Evolutionary conservation across 2,329 filamentous ascomycete species (phyloP).

Genomic region (Colletotrichum chrysophilum): DNA sequence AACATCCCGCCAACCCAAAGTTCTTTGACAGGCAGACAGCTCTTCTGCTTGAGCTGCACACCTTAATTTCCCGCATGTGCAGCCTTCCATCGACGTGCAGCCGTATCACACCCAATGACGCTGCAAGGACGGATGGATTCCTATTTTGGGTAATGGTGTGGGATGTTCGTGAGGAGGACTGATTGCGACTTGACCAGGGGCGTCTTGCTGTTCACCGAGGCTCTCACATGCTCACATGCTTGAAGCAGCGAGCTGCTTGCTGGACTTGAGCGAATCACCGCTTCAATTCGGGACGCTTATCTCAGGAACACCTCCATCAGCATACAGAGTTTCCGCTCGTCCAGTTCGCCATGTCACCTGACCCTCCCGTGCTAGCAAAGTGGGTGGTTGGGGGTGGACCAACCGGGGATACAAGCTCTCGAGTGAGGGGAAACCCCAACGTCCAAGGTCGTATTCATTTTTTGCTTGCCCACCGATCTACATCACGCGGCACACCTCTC

Average conservation of each 20-base stretch:
- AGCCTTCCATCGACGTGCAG: background rate
- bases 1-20: background rate
- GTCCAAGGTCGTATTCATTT: background rate
- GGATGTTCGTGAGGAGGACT: background rate
- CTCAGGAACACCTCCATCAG: background rate
- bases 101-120: background rate
- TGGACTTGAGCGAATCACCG: background rate
- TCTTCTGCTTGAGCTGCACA: background rate
- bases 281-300: background rate
- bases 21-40: background rate
- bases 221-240: slow-evolving; percentile 11
- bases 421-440: slow-evolving; percentile 6
- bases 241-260: background rate
- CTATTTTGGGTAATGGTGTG: background rate
- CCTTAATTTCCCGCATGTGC: background rate
- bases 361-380: background rate
- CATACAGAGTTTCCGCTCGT: background rate
- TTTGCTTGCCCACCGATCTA: background rate
- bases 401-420: background rate
- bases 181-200: background rate
- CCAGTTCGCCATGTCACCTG: background rate
- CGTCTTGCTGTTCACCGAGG: background rate
- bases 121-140: slow-evolving; percentile 8
- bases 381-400: background rate
- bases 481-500: background rate